phyloP scores from a whole-genome alignment of 192 early-diverging fungal species.

The Dispira simplex region DNA sequence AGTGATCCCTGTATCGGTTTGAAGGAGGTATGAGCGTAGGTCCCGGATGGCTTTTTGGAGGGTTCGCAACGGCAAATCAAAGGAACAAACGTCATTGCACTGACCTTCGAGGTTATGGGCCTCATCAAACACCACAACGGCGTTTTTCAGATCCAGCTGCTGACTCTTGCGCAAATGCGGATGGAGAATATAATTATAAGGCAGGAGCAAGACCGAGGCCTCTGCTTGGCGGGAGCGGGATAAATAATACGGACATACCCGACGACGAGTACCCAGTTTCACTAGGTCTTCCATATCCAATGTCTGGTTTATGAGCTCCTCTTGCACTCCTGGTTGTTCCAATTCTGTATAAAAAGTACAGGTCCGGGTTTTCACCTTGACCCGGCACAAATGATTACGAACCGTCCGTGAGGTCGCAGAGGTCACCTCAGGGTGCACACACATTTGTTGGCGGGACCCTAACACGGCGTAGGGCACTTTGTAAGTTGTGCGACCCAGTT shows the following conservation, averaged over 20 bases:
- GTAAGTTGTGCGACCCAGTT: slow-evolving; percentile 25
- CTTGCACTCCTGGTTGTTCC: neutral
- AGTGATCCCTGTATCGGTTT: too few relatives aligned
- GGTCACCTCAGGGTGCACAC: slow-evolving; percentile 28
- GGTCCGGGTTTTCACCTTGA: slow-evolving; percentile 18
- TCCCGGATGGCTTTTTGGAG: neutral
- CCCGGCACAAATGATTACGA: slow-evolving; percentile 24
- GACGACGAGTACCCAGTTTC: slow-evolving; percentile 11
- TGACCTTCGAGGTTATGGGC: slow-evolving; percentile 29
- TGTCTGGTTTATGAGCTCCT: neutral
- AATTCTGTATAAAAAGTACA: slow-evolving; percentile 22
- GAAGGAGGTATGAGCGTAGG: too few relatives aligned
- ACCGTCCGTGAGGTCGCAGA: slow-evolving; percentile 15
- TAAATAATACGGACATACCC: slow-evolving; percentile 44
- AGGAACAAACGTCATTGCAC: neutral
- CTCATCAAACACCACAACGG: slow-evolving; percentile 49
- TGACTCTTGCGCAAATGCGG: slow-evolving; percentile 29
- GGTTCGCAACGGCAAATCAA: neutral
- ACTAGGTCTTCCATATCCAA: slow-evolving; percentile 1
- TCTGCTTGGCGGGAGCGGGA: slow-evolving; percentile 18
- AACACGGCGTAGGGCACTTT: slow-evolving; percentile 16
- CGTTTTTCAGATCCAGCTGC: slow-evolving; percentile 32
- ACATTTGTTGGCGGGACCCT: slow-evolving; percentile 44
- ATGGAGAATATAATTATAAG: slow-evolving; percentile 50
- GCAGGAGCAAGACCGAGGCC: slow-evolving; percentile 43